These are phyloP conservation scores for Symmetrospora coprosmae DNA, from an alignment of 768 basidiomycete genomes.

Conservation along the genomic window DNA sequence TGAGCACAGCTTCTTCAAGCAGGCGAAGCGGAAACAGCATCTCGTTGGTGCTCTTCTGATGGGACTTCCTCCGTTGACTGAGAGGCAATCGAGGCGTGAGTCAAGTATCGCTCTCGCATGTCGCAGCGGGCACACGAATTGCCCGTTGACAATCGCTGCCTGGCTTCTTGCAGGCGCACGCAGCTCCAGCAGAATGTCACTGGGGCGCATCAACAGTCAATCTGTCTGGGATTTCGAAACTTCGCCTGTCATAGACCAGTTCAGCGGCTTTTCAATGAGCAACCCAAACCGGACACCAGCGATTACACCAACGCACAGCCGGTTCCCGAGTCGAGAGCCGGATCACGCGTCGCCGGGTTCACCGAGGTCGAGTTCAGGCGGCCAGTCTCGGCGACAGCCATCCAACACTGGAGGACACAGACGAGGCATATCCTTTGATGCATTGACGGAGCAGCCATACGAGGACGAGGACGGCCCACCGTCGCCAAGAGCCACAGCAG, in stretches of 20 bases:
- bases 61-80: conserved; percentile 29
- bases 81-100: conserved; percentile 27
- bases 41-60: conserved; percentile 58
- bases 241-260: background rate
- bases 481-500: background rate
- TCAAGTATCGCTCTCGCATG: background rate
- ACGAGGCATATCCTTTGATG: background rate
- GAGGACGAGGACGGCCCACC: background rate
- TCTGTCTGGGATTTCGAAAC: conserved; percentile 15
- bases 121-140: background rate
- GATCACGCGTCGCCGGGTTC: too few species aligned
- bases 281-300: background rate
- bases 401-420: too few species aligned
- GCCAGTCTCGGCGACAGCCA: too few species aligned
- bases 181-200: background rate
- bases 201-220: background rate
- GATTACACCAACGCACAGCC: background rate
- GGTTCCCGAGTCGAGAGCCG: background rate
- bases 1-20: conserved; percentile 61
- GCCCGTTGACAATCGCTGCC: background rate
- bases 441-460: background rate
- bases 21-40: conserved; percentile 61
- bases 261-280: conserved; percentile 10
- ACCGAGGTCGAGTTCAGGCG: too few species aligned
- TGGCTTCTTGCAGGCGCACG: background rate